Evolutionary conservation across 768 basidiomycete genomes (phyloP).

Genomic region (Daedaleopsis sinensis): DNA sequence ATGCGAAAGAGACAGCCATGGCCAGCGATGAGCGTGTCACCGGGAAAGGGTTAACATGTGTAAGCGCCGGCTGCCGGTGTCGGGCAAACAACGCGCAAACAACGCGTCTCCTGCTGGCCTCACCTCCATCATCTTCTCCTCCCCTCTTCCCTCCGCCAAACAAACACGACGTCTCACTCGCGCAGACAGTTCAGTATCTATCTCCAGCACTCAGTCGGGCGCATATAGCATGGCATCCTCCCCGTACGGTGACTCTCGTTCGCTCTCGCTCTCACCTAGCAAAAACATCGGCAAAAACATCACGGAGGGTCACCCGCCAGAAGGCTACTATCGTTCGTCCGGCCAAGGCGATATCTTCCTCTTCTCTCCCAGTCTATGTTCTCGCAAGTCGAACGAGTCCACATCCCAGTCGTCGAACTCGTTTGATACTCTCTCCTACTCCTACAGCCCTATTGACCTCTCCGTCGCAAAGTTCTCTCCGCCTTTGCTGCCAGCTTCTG

Average conservation of each 20-base stretch:
- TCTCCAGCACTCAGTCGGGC: background rate
- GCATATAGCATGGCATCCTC: background rate
- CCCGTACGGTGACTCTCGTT: background rate
- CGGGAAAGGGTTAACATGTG: conserved; percentile 17
- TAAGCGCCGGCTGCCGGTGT: conserved; percentile 17
- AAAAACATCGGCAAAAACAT: too few species aligned
- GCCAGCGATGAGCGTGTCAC: conserved; percentile 24
- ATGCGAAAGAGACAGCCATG: conserved; percentile 23
- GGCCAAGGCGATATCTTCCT: conserved; percentile 16
- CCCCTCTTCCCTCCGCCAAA: background rate
- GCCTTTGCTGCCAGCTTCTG: background rate
- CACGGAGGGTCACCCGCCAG: background rate
- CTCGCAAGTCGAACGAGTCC: conserved; percentile 7
- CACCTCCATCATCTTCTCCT: conserved; percentile 4
- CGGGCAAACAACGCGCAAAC: conserved; percentile 28
- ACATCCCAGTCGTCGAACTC: conserved; percentile 8
- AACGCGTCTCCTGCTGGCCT: conserved; percentile 23
- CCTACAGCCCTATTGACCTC: conserved; percentile 16
- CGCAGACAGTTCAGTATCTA: background rate
- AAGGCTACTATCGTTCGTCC: conserved; percentile 3
- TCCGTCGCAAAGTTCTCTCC: conserved; percentile 5
- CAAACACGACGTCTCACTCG: background rate
- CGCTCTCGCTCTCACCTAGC: background rate
- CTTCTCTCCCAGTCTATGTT: conserved; percentile 15
- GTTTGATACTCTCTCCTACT: conserved; percentile 15